phyloP scores from a whole-genome alignment of 441 rosid genomes.

The Eutrema salsugineum region DNA sequence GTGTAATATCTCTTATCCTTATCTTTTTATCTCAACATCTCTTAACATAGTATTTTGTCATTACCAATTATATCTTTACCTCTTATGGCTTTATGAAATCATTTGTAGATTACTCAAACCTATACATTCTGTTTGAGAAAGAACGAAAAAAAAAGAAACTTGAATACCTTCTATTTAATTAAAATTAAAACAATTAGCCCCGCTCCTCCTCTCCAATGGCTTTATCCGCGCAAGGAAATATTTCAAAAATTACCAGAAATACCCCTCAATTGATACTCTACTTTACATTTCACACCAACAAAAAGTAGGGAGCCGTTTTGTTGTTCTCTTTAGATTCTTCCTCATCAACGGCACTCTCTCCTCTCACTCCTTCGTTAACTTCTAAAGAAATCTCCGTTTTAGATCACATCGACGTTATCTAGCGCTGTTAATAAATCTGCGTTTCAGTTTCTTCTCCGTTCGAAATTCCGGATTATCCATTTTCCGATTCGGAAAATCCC shows the following conservation, averaged over 20 bases:
- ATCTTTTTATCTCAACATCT: too few relatives aligned
- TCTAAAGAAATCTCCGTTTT: background rate
- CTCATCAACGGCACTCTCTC: conserved; percentile 3
- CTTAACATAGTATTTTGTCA: too few relatives aligned
- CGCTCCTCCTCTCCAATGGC: conserved; percentile 20
- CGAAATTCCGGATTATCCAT: conserved; percentile 23
- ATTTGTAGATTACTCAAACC: background rate
- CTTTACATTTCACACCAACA: conserved; percentile 8
- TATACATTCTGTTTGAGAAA: background rate
- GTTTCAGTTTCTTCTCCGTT: conserved; percentile 24
- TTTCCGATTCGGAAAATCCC: conserved; percentile 11
- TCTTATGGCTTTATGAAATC: background rate
- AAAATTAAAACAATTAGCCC: background rate
- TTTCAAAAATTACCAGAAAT: conserved; percentile 2
- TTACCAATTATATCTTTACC: background rate
- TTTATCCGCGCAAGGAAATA: conserved; percentile 27
- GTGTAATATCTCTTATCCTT: background rate
- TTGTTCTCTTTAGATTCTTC: background rate
- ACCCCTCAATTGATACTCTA: conserved; percentile 21
- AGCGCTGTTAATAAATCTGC: conserved; percentile 38
- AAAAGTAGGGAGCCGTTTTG: conserved; percentile 19
- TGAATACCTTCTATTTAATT: background rate
- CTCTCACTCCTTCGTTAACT: background rate
- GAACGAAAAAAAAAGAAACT: background rate
- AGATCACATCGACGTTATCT: conserved; percentile 31